These are phyloP conservation scores for Colletotrichum salicis DNA, from an alignment of 2,329 filamentous ascomycete genomes.

Conservation along the genomic window DNA sequence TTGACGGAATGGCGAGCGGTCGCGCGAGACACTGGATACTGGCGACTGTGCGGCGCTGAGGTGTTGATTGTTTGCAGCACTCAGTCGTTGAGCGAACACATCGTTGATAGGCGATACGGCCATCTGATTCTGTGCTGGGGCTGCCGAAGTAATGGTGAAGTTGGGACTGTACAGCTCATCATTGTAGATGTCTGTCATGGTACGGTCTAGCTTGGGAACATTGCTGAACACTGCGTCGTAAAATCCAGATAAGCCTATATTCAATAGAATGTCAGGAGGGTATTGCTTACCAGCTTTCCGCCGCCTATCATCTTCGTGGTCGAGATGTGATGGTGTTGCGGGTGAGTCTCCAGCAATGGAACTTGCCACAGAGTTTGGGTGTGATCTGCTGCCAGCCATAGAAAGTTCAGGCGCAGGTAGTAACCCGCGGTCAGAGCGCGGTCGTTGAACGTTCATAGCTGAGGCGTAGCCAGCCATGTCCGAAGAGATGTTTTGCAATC, in stretches of 20 bases:
- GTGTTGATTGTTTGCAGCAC: constrained; percentile 81
- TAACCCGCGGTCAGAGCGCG: constrained; percentile 52
- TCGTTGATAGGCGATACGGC: constrained; percentile 65
- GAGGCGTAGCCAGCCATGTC: constrained; percentile 53
- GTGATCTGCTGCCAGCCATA: constrained; percentile 54
- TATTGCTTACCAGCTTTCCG: constrained; percentile 65
- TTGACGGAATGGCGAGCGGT: constrained; percentile 84
- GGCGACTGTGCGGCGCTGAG: constrained; percentile 67
- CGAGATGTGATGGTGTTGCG: constrained; percentile 63
- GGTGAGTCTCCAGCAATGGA: constrained; percentile 69
- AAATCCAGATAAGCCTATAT: constrained; percentile 50
- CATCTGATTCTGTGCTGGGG: constrained; percentile 58
- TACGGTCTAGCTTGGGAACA: constrained; percentile 82
- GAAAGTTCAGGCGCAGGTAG: constrained; percentile 59
- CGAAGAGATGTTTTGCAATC: constrained; percentile 49
- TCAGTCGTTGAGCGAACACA: constrained; percentile 79
- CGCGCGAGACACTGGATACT: constrained; percentile 62
- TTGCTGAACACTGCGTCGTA: constrained; percentile 45
- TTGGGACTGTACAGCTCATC: constrained; percentile 86
- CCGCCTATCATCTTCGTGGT: constrained; percentile 60
- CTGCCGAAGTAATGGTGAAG: constrained; percentile 65
- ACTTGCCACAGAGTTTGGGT: constrained; percentile 67
- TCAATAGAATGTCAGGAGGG: constrained; percentile 24
- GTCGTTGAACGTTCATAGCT: constrained; percentile 51
- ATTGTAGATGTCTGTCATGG: constrained; percentile 85